Conservation (phyloP, 2,329 filamentous ascomycete genomes). For the Dothidotthia symphoricarpi region DNA sequence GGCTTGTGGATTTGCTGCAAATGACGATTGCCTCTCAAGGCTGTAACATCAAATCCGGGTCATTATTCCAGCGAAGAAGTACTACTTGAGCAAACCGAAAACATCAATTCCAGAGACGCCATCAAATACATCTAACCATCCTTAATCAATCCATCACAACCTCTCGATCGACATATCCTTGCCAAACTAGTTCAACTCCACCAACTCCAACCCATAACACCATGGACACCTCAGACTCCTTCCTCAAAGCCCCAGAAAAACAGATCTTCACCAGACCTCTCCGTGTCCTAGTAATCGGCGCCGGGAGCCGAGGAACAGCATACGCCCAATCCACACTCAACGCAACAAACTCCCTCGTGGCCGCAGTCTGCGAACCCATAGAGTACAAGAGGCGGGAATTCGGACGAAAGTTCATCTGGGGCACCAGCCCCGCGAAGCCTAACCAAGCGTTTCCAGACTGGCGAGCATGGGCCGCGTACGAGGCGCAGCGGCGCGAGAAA, state of each 20-base stretch:
- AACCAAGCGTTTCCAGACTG: conserved; percentile 71
- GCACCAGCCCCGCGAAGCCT: conserved; percentile 42
- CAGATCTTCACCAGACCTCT: conserved; percentile 25
- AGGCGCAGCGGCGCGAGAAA: conserved; percentile 59
- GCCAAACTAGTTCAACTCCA: background rate
- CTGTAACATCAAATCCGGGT: too few species aligned
- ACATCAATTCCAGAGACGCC: too few species aligned
- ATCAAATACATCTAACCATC: too few species aligned
- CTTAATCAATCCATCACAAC: too few species aligned
- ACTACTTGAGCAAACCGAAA: too few species aligned
- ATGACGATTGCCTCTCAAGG: too few species aligned
- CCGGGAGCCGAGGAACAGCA: conserved; percentile 39
- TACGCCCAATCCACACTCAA: conserved; percentile 31
- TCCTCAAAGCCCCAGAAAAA: conserved; percentile 17
- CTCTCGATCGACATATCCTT: too few species aligned
- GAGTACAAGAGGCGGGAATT: conserved; percentile 72
- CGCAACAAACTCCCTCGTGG: conserved; percentile 58
- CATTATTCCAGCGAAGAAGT: too few species aligned
- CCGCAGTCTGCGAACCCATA: conserved; percentile 78
- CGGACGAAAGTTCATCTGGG: conserved; percentile 73
- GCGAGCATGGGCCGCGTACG: conserved; percentile 73
- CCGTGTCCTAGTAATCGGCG: conserved; percentile 41
- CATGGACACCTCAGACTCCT: conserved; percentile 1
- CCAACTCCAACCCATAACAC: background rate
- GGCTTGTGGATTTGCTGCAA: too few species aligned